phyloP scores from a whole-genome alignment of 495 filamentous ascomycete species.

The Sordaria brevicollis region DNA sequence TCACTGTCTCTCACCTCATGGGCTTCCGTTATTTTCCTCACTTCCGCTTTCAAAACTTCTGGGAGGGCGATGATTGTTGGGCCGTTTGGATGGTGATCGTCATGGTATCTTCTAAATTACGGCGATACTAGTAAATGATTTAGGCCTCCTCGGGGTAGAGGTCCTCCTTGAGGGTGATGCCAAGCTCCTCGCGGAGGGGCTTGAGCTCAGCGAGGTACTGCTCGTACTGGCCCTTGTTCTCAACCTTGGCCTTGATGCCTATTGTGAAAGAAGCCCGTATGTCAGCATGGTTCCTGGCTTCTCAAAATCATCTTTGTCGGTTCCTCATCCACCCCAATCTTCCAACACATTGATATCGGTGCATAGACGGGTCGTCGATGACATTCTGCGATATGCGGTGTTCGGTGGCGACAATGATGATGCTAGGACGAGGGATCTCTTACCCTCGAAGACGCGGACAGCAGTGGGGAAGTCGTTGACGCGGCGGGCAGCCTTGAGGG shows the following conservation, averaged over 20 bases:
- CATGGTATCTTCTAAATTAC: background rate
- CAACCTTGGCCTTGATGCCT: constrained; percentile 99
- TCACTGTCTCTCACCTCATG: background rate
- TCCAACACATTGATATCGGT: background rate
- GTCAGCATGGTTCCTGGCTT: background rate
- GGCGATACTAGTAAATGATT: background rate
- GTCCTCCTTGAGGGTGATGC: constrained; percentile 84
- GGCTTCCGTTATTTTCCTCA: background rate
- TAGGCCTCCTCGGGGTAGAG: constrained; percentile 71
- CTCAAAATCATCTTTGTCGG: background rate
- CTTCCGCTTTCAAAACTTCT: background rate
- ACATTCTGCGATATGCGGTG: background rate
- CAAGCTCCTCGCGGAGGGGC: constrained; percentile 84
- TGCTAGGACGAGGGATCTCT: background rate
- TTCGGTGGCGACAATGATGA: constrained; percentile 3
- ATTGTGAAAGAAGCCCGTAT: background rate
- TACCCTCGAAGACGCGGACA: constrained; percentile 96
- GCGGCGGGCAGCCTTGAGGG: constrained; percentile 80
- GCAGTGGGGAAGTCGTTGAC: constrained; percentile 99
- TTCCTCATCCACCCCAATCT: background rate
- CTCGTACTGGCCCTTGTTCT: constrained; percentile 94
- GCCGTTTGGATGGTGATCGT: constrained; percentile 2
- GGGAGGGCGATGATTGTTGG: background rate
- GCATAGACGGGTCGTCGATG: background rate
- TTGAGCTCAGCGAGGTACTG: constrained; percentile 94